Evolutionary conservation across 108 stramenopile species (phyloP).

Genomic region (Hondaea fermentalgiana): DNA sequence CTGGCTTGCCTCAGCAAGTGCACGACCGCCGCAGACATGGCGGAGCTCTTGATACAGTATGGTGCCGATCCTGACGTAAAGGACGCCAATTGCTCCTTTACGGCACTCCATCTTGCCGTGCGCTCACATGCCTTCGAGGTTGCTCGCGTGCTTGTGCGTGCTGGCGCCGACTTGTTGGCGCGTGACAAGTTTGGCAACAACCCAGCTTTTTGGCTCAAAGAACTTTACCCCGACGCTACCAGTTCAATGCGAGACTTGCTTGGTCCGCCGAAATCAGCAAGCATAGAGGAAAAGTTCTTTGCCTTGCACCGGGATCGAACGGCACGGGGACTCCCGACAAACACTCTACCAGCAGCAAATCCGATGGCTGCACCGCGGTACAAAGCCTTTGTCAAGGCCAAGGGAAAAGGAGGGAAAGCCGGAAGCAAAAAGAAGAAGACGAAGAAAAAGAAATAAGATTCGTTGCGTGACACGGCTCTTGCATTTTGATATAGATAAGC

Average conservation of each 20-base stretch:
- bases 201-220: background rate
- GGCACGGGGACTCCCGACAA: background rate
- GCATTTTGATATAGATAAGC: too few species aligned
- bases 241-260: background rate
- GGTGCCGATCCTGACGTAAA: background rate
- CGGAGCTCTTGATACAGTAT: background rate
- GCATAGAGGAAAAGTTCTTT: background rate
- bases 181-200: slow-evolving; percentile 6
- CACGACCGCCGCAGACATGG: background rate
- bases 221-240: background rate
- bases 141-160: background rate
- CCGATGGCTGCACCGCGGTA: background rate
- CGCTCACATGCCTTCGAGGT: background rate
- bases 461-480: too few species aligned
- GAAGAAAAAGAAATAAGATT: background rate
- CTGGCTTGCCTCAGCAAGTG: background rate
- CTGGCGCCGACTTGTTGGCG: background rate
- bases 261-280: background rate
- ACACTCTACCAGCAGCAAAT: background rate
- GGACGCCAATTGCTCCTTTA: background rate
- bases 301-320: background rate
- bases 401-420: background rate
- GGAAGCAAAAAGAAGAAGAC: background rate
- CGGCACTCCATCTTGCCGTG: background rate
- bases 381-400: background rate